Conservation (phyloP, 352 stramenopile species). For the Globisporangium irregulare region DNA sequence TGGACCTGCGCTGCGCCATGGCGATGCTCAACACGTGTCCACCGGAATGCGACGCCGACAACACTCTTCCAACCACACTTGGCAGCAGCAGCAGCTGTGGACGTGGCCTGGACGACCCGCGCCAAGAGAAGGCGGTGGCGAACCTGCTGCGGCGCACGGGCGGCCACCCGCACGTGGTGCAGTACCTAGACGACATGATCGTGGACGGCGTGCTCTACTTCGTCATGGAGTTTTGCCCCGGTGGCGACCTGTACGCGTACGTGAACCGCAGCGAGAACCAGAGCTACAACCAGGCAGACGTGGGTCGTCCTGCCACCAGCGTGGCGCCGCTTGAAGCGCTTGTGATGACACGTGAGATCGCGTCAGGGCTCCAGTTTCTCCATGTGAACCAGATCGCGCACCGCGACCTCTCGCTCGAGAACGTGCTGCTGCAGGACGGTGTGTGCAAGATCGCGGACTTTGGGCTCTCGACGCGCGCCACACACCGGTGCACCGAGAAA, state of each 20-base stretch:
- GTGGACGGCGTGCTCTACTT: slow-evolving; percentile 40
- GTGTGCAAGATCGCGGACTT: slow-evolving; percentile 50
- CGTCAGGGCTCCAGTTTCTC: slow-evolving; percentile 35
- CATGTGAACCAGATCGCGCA: slow-evolving; percentile 40
- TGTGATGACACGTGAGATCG: slow-evolving; percentile 22
- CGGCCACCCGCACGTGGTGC: slow-evolving; percentile 43
- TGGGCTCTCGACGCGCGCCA: slow-evolving; percentile 37
- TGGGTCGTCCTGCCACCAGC: neutral
- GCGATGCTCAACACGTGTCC: slow-evolving; percentile 3
- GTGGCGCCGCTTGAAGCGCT: slow-evolving; percentile 40
- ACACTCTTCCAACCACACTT: neutral
- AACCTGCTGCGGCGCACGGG: slow-evolving; percentile 31
- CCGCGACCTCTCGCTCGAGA: slow-evolving; percentile 43
- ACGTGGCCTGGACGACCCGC: slow-evolving; percentile 27
- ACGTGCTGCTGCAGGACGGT: slow-evolving; percentile 34
- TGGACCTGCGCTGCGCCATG: slow-evolving; percentile 4
- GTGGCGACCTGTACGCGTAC: slow-evolving; percentile 33
- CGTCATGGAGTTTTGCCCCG: slow-evolving; percentile 41
- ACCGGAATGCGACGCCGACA: neutral
- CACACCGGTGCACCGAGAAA: slow-evolving; percentile 20
- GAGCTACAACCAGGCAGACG: neutral
- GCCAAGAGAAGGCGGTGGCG: slow-evolving; percentile 38
- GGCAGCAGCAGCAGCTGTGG: slow-evolving; percentile 13
- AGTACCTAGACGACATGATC: slow-evolving; percentile 46
- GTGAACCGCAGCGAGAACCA: slow-evolving; percentile 19